Evolutionary conservation across 306 rosid species (phyloP).

Genomic region (Rosa lucieae): DNA sequence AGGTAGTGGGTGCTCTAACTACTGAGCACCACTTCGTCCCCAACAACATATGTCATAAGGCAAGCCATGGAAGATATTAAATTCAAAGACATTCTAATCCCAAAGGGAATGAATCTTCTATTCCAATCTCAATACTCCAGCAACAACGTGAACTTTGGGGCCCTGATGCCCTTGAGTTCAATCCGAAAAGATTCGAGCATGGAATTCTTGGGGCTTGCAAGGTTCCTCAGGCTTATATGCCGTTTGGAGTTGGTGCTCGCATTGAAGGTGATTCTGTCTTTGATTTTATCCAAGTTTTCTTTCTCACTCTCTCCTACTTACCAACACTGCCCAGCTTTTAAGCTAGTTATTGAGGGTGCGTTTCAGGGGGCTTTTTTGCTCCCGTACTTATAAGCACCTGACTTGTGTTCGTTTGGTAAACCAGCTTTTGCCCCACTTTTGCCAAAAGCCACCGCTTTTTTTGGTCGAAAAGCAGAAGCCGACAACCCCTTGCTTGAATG

Average conservation of each 20-base stretch:
- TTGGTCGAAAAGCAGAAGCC: no score
- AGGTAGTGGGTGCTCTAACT: no score
- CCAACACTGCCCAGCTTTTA: slow-evolving; percentile 28
- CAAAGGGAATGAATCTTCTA: slow-evolving; percentile 55
- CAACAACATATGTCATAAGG: slow-evolving; percentile 31
- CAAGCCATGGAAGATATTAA: slow-evolving; percentile 32
- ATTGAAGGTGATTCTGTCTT: slow-evolving; percentile 45
- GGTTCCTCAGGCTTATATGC: slow-evolving; percentile 46
- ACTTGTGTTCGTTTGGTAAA: no score
- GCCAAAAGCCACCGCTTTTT: no score
- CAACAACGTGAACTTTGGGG: slow-evolving; percentile 48
- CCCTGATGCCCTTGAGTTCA: slow-evolving; percentile 42
- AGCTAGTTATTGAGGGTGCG: slow-evolving; percentile 19
- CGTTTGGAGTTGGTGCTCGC: slow-evolving; percentile 54
- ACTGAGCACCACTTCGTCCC: slow-evolving; percentile 10
- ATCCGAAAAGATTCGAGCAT: slow-evolving; percentile 48
- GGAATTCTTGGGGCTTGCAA: slow-evolving; percentile 50
- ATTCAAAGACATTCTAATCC: slow-evolving; percentile 41
- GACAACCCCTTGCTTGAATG: no score
- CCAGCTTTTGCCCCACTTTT: no score
- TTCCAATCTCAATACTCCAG: slow-evolving; percentile 46
- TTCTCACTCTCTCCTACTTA: slow-evolving; percentile 22
- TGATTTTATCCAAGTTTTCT: slow-evolving; percentile 21
- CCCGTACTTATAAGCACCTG: no score
- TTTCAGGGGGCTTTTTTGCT: no score